Percentiles rank a stretch among this genome's conserved stretches.
phyloP scores from a whole-genome alignment of 148 eudicot genomes.

The Chenopodium formosanum region DNA sequence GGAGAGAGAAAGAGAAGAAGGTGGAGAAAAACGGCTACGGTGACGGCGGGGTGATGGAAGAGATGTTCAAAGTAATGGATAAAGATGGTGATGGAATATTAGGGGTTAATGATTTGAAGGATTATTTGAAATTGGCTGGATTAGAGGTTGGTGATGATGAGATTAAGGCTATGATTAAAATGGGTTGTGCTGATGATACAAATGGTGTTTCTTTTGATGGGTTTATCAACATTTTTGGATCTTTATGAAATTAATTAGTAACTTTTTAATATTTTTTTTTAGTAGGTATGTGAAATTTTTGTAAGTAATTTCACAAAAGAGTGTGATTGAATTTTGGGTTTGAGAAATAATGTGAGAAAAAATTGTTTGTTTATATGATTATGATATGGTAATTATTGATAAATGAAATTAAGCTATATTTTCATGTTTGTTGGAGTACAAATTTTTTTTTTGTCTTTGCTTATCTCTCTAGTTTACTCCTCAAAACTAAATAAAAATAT shows the following conservation, averaged over 20 bases:
- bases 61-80: constrained; percentile 72
- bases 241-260: constrained; percentile 19
- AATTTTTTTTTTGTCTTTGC: no score
- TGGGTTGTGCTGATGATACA: constrained; percentile 48
- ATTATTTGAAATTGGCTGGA: constrained; percentile 52
- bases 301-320: background rate
- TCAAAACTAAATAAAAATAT: no score
- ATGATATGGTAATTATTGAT: no score
- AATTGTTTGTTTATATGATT: background rate
- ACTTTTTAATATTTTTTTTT: background rate
- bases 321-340: background rate
- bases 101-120: constrained; percentile 56
- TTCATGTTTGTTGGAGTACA: no score
- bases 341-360: background rate
- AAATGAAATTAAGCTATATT: background rate
- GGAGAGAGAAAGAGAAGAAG: background rate
- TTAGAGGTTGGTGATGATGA: constrained; percentile 63
- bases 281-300: background rate
- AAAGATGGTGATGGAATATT: constrained; percentile 79
- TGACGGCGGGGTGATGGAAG: constrained; percentile 51
- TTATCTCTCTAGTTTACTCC: no score
- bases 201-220: constrained; percentile 63
- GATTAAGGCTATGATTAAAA: constrained; percentile 62
- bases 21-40: background rate
- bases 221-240: constrained; percentile 50